Evolutionary conservation across 805 yeast genomes (phyloP).

Genomic region (Barnettozyma siamensis): DNA sequence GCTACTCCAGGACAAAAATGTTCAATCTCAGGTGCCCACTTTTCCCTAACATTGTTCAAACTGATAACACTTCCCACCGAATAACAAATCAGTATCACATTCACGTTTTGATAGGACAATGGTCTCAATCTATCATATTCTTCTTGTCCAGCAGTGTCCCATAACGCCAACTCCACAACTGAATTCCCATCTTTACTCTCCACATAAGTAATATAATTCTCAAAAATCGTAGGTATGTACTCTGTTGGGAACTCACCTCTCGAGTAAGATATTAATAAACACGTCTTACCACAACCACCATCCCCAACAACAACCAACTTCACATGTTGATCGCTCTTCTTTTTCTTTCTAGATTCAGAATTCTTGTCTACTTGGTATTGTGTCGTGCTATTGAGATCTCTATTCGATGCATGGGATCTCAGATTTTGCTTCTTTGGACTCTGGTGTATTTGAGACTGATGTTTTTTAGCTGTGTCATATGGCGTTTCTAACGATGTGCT

Average conservation of each 20-base stretch:
- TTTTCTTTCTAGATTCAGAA: conserved; percentile 11
- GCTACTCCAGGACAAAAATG: conserved; percentile 83
- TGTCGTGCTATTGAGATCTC: background rate
- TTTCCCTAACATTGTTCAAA: conserved; percentile 66
- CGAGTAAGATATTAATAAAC: conserved; percentile 59
- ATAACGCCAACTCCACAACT: conserved; percentile 65
- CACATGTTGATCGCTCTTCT: conserved; percentile 32
- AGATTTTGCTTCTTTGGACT: background rate
- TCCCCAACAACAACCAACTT: conserved; percentile 84
- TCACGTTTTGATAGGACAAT: conserved; percentile 72
- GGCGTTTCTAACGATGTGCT: conserved; percentile 24
- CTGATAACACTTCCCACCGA: conserved; percentile 58
- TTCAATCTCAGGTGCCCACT: conserved; percentile 83
- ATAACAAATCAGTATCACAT: conserved; percentile 70
- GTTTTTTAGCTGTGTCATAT: conserved; percentile 24
- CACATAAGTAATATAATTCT: conserved; percentile 62
- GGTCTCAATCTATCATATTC: conserved; percentile 80
- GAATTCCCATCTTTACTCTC: conserved; percentile 40
- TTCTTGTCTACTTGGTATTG: conserved; percentile 1
- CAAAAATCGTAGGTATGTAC: conserved; percentile 81
- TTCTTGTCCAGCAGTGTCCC: conserved; percentile 93
- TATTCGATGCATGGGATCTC: conserved; percentile 2
- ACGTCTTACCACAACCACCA: conserved; percentile 89
- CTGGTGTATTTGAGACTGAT: conserved; percentile 11
- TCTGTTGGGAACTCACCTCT: conserved; percentile 64